These are phyloP conservation scores for Aspergillus sp. DNA, from an alignment of 2,329 filamentous ascomycete genomes.

Conservation along the genomic window DNA sequence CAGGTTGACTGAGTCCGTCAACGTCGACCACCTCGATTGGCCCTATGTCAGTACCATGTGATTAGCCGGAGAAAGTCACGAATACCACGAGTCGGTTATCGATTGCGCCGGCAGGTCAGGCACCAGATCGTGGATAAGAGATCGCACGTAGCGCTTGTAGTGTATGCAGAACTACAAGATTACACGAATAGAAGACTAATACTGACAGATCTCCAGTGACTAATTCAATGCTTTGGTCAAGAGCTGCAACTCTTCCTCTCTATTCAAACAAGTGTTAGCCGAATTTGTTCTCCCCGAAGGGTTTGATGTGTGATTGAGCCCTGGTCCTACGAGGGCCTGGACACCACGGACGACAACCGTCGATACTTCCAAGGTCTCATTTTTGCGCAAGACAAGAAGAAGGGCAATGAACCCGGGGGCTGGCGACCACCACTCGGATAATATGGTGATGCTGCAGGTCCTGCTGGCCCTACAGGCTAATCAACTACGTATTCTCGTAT, in stretches of 20 bases:
- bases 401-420: conserved; percentile 40
- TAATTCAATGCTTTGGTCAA: conserved; percentile 44
- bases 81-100: conserved; percentile 49
- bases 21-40: conserved; percentile 44
- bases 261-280: conserved; percentile 45
- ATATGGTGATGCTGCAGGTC: conserved; percentile 36
- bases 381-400: conserved; percentile 38
- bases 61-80: conserved; percentile 46
- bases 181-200: neutral
- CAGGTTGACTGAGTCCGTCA: conserved; percentile 30
- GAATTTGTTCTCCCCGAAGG: conserved; percentile 48
- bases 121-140: conserved; percentile 43
- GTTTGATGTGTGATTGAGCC: conserved; percentile 49
- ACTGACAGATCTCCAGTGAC: conserved; percentile 16
- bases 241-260: conserved; percentile 44
- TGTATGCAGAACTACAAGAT: conserved; percentile 23
- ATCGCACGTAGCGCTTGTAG: conserved; percentile 41
- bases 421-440: conserved; percentile 41
- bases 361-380: conserved; percentile 48
- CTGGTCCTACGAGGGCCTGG: conserved; percentile 50
- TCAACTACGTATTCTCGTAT: conserved; percentile 39
- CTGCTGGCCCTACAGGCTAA: conserved; percentile 41
- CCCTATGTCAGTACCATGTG: conserved; percentile 50
- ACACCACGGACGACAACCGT: conserved; percentile 38
- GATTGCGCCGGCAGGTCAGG: conserved; percentile 33